Percentiles rank a stretch among this genome's conserved stretches.
phyloP scores from a whole-genome alignment of 2,329 filamentous ascomycete genomes.

The Talaromyces verruculosus region DNA sequence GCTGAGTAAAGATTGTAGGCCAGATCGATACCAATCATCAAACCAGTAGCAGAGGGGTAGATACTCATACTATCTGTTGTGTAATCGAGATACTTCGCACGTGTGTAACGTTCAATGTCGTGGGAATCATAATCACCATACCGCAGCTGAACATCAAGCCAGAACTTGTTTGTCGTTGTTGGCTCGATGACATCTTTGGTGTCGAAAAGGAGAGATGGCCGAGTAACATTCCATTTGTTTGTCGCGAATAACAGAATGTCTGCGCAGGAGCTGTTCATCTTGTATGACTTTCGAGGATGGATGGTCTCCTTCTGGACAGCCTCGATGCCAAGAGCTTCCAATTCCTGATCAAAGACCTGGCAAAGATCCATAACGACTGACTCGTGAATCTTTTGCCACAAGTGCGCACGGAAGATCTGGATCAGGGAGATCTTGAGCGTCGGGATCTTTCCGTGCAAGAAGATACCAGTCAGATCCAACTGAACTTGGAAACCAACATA shows the following conservation, averaged over 20 bases:
- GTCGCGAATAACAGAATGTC: conserved; percentile 96
- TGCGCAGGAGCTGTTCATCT: conserved; percentile 99
- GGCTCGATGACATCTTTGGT: conserved; percentile 94
- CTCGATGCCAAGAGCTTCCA: conserved; percentile 93
- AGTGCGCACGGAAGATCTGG: conserved; percentile 97
- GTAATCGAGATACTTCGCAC: conserved; percentile 98
- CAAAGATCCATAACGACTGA: conserved; percentile 98
- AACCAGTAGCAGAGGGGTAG: conserved; percentile 91
- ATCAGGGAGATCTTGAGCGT: conserved; percentile 97
- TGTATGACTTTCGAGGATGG: conserved; percentile 98
- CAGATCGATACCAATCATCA: conserved; percentile 97
- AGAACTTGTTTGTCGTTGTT: conserved; percentile 98
- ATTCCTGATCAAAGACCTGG: conserved; percentile 95
- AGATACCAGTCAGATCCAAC: conserved; percentile 95
- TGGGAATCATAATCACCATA: conserved; percentile 99
- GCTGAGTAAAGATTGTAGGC: conserved; percentile 98
- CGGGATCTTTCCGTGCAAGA: conserved; percentile 98
- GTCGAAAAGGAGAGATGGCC: conserved; percentile 89
- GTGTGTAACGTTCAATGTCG: conserved; percentile 95
- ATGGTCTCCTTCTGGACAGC: conserved; percentile 99
- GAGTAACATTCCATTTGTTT: conserved; percentile 98
- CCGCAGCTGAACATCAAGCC: conserved; percentile 92
- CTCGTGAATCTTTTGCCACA: conserved; percentile 99
- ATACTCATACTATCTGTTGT: conserved; percentile 98
- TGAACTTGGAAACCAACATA: conserved; percentile 99